Base-by-base conservation (phyloP, 2,329 filamentous ascomycete genomes). In the Falciphora oryzae region DNA sequence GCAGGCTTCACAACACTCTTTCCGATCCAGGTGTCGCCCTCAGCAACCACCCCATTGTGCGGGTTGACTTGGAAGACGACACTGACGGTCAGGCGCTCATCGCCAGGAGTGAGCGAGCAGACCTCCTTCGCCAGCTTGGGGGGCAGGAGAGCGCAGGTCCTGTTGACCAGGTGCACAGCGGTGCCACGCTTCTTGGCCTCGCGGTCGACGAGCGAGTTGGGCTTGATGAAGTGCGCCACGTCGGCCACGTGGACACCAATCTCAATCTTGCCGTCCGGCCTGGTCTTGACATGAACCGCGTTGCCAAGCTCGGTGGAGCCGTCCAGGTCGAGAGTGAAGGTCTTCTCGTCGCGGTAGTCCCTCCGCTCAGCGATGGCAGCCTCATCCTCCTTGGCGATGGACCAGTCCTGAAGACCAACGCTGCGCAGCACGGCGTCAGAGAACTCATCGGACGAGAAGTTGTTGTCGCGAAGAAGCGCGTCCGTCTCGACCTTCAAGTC, bases 181-280 rank as follows among this genome's bases (percentile, higher is more conserved):
- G 93, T 98, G 67, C 94, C 94, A 69, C 95, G 92, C 84, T 98
- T 99, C 85, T 95, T 97, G 14, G 95, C 95, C 78, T 99, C 95
- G 60, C 95, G 90, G 73, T 99, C 95, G 62, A 98, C 93, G 59
- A 98, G 85, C 22, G 93, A 97, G 80, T 96, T 96, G 61, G 89
- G 84, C 83, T 98, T 98, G 75, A 99, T 92, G 74, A 99, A 99
- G 79, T 99, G 92, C 67, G 95, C 89, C 70, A 98, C 89, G 76
- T 99, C 95, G 38, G 94, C 88, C 73, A 99, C 91, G 78, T 99
- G 95, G 65, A 98, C 87, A 79, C 93, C 95, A 70, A 99, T 90
- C 75, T 99, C 94, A 68, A 97, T 88, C 76, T 91, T 90, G 73
- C 91, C 93, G 76, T 97, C 91, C 18, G 85, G 80, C 64, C 92